Percentiles rank a stretch among this genome's conserved stretches.
phyloP scores from a whole-genome alignment of 1,284 basidiomycete genomes.

The Athelia sp. region DNA sequence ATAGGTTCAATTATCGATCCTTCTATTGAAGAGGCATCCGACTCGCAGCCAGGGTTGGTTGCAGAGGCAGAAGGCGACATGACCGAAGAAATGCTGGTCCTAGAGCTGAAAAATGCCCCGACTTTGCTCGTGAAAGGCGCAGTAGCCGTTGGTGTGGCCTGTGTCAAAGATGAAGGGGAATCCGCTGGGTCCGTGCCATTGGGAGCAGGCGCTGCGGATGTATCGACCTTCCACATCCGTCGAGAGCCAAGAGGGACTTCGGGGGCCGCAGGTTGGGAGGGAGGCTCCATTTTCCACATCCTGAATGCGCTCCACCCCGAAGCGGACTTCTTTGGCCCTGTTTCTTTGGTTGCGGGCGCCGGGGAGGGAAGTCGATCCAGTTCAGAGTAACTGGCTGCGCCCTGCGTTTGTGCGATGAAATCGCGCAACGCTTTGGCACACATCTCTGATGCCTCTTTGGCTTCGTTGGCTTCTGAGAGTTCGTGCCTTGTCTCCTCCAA shows the following conservation, averaged over 20 bases:
- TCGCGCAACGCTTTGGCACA: constrained; percentile 79
- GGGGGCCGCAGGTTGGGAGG: constrained; percentile 11
- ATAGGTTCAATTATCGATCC: constrained; percentile 47
- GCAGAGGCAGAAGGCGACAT: constrained; percentile 21
- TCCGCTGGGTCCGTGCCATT: constrained; percentile 15
- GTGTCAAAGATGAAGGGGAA: constrained; percentile 20
- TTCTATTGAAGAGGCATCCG: constrained; percentile 44
- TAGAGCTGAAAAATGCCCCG: constrained; percentile 61
- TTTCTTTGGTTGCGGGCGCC: constrained; percentile 47
- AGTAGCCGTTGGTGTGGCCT: constrained; percentile 23
- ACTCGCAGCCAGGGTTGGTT: constrained; percentile 37
- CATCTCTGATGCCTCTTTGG: constrained; percentile 80
- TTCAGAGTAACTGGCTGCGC: constrained; percentile 7
- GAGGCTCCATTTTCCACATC: not conserved
- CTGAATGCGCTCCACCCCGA: constrained; percentile 36
- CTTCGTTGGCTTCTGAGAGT: constrained; percentile 75
- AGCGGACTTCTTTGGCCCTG: constrained; percentile 27
- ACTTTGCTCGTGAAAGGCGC: constrained; percentile 49
- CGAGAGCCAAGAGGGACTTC: constrained; percentile 28
- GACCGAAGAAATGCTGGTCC: constrained; percentile 45
- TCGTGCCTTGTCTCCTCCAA: constrained; percentile 64
- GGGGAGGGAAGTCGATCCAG: constrained; percentile 48
- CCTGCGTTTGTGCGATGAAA: constrained; percentile 67
- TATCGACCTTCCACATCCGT: constrained; percentile 59
- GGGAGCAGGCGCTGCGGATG: constrained; percentile 17